Base-by-base conservation (phyloP, 1,284 basidiomycete genomes). In the Exsudoporus floridanus region DNA sequence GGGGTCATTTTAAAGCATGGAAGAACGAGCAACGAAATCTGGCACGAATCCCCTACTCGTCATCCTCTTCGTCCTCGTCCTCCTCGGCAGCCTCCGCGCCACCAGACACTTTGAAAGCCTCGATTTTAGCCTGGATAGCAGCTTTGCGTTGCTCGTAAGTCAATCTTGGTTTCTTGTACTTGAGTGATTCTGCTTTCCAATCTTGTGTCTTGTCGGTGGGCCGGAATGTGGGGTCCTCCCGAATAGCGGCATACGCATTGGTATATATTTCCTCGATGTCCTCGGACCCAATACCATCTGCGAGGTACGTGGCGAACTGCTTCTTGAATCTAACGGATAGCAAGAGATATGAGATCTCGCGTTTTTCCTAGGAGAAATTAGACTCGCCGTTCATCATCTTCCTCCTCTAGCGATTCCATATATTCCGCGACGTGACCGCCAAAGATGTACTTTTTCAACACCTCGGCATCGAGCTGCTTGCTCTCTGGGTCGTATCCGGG, bases 361-460 rank as follows among this genome's bases (percentile, higher is more conserved):
- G 12, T 46, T 19, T 36, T 38, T 14, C 28, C 5, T 40, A 6
- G 21, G 10, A 34, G 4, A 16, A 12, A 5, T 19, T 34, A 12
- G 14, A 70, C 81, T 58, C 62, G 84, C 83, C 94, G 83, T 78
- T 98, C 96, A 70, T 98, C 97, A 73, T 99, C 97, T 79, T 99
- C 97, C 83, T 99, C 97, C 79, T 99, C 97, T 55, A 99, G 81
- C 47, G 87, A 90, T 79, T 99, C 94, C 97, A 99, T 99, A 83
- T 98, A 99, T 77, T 99, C 97, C 57, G 97, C 93, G 56, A 99
- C 88, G 74, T 99, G 95, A 51, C 95, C 95, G 74, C 94, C 96
- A 69, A 84, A 94, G 74, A 99, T 99, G 82, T 99, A 99, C 78
- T 94, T 95, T 74, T 96, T 94, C 66, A 99, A 80, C 44, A 90